Percentiles rank a stretch among this genome's conserved stretches.
phyloP scores from a whole-genome alignment of 2,329 filamentous ascomycete genomes.

The Pochonia chlamydosporia region DNA sequence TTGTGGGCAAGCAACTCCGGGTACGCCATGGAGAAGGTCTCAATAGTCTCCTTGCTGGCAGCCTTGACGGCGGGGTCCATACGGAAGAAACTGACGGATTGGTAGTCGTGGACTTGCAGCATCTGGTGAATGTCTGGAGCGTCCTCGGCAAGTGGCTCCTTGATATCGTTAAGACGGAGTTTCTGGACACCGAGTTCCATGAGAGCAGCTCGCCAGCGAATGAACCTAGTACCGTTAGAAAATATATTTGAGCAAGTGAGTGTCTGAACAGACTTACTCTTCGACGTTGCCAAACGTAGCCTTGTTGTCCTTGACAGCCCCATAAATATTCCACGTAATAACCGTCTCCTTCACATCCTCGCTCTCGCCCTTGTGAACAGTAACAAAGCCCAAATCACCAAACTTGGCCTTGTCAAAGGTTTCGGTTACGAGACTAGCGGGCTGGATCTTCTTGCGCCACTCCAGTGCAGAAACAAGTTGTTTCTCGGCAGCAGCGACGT shows the following conservation, averaged over 20 bases:
- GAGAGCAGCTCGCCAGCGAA: constrained; percentile 82
- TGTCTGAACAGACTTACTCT: constrained; percentile 54
- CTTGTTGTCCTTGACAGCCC: constrained; percentile 74
- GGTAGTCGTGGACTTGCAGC: constrained; percentile 91
- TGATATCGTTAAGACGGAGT: constrained; percentile 65
- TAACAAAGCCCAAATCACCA: constrained; percentile 73
- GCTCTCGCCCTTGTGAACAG: constrained; percentile 55
- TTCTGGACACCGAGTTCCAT: constrained; percentile 82
- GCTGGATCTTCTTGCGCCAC: constrained; percentile 76
- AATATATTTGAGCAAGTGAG: not conserved
- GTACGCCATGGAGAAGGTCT: constrained; percentile 75
- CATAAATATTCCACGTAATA: constrained; percentile 92
- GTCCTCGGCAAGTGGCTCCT: constrained; percentile 63
- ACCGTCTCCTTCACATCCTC: constrained; percentile 51
- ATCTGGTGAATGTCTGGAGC: constrained; percentile 83
- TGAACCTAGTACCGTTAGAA: constrained; percentile 53
- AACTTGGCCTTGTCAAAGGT: constrained; percentile 67
- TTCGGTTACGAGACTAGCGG: constrained; percentile 57
- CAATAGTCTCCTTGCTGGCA: constrained; percentile 74
- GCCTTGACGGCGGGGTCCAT: constrained; percentile 71
- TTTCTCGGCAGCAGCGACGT: constrained; percentile 65
- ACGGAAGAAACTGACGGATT: constrained; percentile 78
- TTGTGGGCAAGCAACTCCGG: constrained; percentile 81
- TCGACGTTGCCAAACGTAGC: constrained; percentile 78
- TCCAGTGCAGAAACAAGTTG: constrained; percentile 75